Percentiles rank a stretch among this genome's conserved stretches.
Conservation (phyloP, 1,284 basidiomycete genomes). For the Apiotrichum siamense region DNA sequence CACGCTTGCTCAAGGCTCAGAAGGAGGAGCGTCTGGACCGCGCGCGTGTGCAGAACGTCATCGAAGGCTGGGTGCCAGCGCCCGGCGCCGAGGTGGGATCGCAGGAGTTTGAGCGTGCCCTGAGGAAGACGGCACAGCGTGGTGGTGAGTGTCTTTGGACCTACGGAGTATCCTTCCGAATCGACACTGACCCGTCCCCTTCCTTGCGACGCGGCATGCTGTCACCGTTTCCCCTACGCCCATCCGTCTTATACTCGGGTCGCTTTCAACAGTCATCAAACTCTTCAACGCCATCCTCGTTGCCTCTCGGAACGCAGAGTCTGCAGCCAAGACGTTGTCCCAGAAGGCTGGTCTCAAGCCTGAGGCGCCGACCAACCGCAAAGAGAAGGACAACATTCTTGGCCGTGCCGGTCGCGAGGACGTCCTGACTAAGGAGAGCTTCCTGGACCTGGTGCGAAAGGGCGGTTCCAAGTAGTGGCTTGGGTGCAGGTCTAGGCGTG, state of each 20-base stretch:
- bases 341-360: conserved; percentile 38
- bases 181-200: not conserved
- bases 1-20: conserved; percentile 32
- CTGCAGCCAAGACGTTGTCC: conserved; percentile 19
- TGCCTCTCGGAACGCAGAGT: conserved; percentile 40
- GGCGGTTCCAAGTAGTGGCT: conserved; percentile 18
- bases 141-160: conserved; percentile 43
- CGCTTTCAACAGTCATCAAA: conserved; percentile 50
- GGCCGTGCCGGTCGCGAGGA: conserved; percentile 43
- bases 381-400: conserved; percentile 48
- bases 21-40: conserved; percentile 42
- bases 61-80: conserved; percentile 41
- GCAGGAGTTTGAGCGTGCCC: conserved; percentile 46
- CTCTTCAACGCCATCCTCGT: conserved; percentile 49
- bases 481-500: too few relatives aligned
- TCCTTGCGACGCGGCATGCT: too few relatives aligned
- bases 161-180: not conserved
- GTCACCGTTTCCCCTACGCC: too few relatives aligned
- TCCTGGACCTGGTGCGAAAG: conserved; percentile 48
- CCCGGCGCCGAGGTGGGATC: conserved; percentile 30
- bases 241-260: too few relatives aligned
- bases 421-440: conserved; percentile 47
- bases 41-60: conserved; percentile 40
- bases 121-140: conserved; percentile 48
- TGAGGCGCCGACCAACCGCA: conserved; percentile 30